Conservation (phyloP, 352 stramenopile genomes). For the Phytophthora pisi region DNA sequence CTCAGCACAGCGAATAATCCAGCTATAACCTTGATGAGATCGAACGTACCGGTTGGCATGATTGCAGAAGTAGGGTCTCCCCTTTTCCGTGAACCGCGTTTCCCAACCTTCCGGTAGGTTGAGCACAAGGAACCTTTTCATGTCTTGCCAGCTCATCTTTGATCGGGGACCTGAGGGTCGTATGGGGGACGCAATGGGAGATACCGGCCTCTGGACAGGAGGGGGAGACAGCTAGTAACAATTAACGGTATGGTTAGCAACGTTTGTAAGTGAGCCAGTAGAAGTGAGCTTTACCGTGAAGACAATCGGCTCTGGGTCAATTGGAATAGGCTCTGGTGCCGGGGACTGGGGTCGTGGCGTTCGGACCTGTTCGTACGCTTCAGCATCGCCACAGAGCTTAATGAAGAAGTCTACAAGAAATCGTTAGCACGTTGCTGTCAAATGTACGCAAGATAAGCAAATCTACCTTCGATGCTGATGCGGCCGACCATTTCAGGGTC, state of each 20-base stretch:
- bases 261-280: background rate
- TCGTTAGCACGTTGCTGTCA: background rate
- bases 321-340: slow-evolving; percentile 17
- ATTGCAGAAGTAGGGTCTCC: slow-evolving; percentile 85
- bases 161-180: slow-evolving; percentile 17
- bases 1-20: background rate
- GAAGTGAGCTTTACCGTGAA: slow-evolving; percentile 24
- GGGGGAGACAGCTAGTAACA: slow-evolving; percentile 27
- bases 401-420: slow-evolving; percentile 71
- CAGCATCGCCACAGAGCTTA: slow-evolving; percentile 69
- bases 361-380: slow-evolving; percentile 50
- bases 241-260: background rate
- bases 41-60: slow-evolving; percentile 61
- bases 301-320: slow-evolving; percentile 21
- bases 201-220: slow-evolving; percentile 17
- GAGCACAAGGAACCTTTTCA: slow-evolving; percentile 71
- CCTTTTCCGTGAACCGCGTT: slow-evolving; percentile 80
- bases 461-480: slow-evolving; percentile 75
- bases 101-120: slow-evolving; percentile 84
- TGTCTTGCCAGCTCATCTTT: slow-evolving; percentile 78
- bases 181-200: slow-evolving; percentile 36
- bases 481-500: slow-evolving; percentile 59
- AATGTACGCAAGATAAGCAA: background rate
- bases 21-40: background rate
- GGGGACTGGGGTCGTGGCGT: slow-evolving; percentile 6